Conservation (phyloP, 345 rosid species). For the Pistacia integerrima region DNA sequence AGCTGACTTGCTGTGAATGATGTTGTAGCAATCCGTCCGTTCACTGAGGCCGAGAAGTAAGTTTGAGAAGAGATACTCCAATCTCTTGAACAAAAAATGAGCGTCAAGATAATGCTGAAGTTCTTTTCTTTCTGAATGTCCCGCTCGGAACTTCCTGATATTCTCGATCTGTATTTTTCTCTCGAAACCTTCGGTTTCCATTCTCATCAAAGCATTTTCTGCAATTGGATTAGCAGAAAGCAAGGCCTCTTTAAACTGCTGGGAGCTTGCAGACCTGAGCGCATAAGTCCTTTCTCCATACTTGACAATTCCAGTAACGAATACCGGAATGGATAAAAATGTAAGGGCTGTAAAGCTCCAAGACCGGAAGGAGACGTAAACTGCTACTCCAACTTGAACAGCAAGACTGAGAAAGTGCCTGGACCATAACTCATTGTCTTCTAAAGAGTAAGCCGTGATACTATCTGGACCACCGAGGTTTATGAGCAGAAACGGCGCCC, state of each 20-base stretch:
- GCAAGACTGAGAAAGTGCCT: slow-evolving; percentile 33
- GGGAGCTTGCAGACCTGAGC: slow-evolving; percentile 38
- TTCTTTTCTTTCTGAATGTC: too few species aligned
- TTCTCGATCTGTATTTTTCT: not conserved
- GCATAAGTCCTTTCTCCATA: slow-evolving; percentile 46
- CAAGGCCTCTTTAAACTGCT: slow-evolving; percentile 29
- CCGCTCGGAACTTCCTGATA: not conserved
- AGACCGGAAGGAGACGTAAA: slow-evolving; percentile 20
- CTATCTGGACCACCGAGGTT: slow-evolving; percentile 51
- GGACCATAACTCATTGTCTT: slow-evolving; percentile 42
- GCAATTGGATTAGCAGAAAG: slow-evolving; percentile 9
- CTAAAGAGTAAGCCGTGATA: slow-evolving; percentile 41
- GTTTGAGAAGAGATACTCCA: not conserved
- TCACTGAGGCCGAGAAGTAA: not conserved
- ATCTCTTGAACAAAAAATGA: not conserved
- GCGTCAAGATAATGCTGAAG: not conserved
- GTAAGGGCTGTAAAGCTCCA: slow-evolving; percentile 15
- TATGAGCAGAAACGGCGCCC: slow-evolving; percentile 44
- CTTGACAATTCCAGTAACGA: slow-evolving; percentile 37
- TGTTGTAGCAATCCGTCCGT: not conserved
- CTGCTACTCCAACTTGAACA: slow-evolving; percentile 23
- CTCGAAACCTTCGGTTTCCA: not conserved
- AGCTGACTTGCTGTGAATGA: not conserved
- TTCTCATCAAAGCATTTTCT: slow-evolving; percentile 26
- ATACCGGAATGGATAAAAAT: slow-evolving; percentile 19